Evolutionary conservation across 306 rosid species (phyloP).

Genomic region (Begonia fuchsioides): DNA sequence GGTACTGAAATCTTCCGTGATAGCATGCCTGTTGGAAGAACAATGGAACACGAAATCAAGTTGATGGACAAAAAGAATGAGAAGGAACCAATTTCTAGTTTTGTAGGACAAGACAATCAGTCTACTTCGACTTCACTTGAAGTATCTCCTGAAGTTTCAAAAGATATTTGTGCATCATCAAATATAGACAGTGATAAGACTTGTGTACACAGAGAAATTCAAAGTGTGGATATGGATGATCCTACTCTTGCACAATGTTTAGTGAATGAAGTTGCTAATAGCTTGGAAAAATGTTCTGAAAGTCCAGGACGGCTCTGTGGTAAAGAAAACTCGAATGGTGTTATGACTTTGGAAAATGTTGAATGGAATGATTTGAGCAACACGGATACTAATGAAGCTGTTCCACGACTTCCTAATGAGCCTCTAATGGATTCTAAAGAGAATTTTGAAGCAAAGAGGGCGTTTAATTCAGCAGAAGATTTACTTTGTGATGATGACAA

Average conservation of each 20-base stretch:
- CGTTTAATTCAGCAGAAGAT: constrained; percentile 8
- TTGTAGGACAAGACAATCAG: neutral
- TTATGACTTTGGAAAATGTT: constrained; percentile 12
- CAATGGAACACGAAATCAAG: constrained; percentile 10
- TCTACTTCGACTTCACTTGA: constrained; percentile 9
- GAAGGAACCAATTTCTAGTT: constrained; percentile 6
- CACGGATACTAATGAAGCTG: constrained; percentile 17
- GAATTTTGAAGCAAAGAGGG: constrained; percentile 25
- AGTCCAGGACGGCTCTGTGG: constrained; percentile 21
- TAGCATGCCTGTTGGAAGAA: constrained; percentile 4
- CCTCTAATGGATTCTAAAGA: constrained; percentile 18
- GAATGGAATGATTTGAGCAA: constrained; percentile 8
- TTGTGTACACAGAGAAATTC: constrained; percentile 7
- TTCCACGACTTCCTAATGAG: constrained; percentile 9
- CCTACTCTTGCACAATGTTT: constrained; percentile 10
- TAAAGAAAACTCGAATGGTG: constrained; percentile 16
- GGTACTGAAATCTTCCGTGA: constrained; percentile 4
- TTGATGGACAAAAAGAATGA: constrained; percentile 6
- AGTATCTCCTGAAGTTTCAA: constrained; percentile 12
- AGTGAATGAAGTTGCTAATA: constrained; percentile 12
- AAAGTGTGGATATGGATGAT: constrained; percentile 1
- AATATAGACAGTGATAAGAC: constrained; percentile 2
- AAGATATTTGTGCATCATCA: constrained; percentile 10
- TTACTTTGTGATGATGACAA: constrained; percentile 5
- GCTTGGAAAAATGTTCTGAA: constrained; percentile 16